Evolutionary conservation across 139 green algal species (phyloP), one percentile per base, ranked within the genome.

Genomic region (Desmodesmus armatus): DNA sequence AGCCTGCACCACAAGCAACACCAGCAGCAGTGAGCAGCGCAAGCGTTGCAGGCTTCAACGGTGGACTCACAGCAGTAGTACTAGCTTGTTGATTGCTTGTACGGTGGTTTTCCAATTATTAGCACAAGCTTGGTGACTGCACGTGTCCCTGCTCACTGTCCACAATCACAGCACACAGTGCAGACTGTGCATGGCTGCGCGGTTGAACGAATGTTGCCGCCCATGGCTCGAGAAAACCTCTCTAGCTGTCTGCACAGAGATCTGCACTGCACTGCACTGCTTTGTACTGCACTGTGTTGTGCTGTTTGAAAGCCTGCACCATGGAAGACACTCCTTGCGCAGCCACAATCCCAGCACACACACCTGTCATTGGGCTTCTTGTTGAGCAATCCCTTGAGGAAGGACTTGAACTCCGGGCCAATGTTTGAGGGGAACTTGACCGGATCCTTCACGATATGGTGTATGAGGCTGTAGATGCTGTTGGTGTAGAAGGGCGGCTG

Each of bases 401-500:
- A 99, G 29, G 89, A 93, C 73, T 93, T 94, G 89, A 99, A 99
- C 29, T 96, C 89, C 1, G 86, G 37, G 13, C 92, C 96, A 69
- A 99, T 99, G 83, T 90, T 92, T 27, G 89, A 90, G 0, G 97
- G 97, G 87, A 94, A 99, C 80, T 93, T 95, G 19, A 99, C 94
- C 0, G 94, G 93, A 83, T 99, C 96, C 65, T 91, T 93, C 13
- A 99, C 95, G 60, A 99, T 99, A 82, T 97, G 93, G 62, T 97
- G 92, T 53, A 99, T 96, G 29, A 99, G 93, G 23, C 92, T 93
- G 91, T 98, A 99, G 74, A 99, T 99, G 80, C 91, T 97, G 90
- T 98, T 99, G 83, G 97, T 99, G 91, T 98, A 99, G 87, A 99
- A 99, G 71, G 97, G 97, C 31, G 97, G 97, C 90, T 99, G 91